These are phyloP conservation scores for Arabidopsis hybrid DNA, from an alignment of 441 rosid species.

Conservation along the genomic window DNA sequence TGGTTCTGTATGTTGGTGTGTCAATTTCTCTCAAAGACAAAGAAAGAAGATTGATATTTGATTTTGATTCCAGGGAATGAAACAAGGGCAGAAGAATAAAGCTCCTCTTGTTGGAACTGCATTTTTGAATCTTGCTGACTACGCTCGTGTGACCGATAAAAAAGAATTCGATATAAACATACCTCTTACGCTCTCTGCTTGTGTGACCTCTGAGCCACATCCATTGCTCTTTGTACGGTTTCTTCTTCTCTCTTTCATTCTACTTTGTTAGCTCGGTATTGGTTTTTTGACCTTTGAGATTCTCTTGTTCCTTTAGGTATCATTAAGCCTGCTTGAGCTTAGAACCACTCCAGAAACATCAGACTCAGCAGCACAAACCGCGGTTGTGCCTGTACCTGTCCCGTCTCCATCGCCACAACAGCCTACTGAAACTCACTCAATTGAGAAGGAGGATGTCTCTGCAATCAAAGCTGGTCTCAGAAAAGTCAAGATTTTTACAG, in stretches of 20 bases:
- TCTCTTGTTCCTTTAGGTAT: slow-evolving; percentile 55
- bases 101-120: slow-evolving; percentile 70
- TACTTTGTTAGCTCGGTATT: slow-evolving; percentile 1
- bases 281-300: not conserved
- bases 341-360: slow-evolving; percentile 54
- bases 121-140: slow-evolving; percentile 77
- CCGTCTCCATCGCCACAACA: slow-evolving; percentile 49
- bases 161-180: slow-evolving; percentile 72
- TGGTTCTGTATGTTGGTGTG: slow-evolving; percentile 28
- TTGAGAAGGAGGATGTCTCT: slow-evolving; percentile 59
- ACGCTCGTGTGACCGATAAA: slow-evolving; percentile 69
- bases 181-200: slow-evolving; percentile 62
- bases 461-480: slow-evolving; percentile 72
- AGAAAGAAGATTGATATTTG: not conserved
- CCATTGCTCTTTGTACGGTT: slow-evolving; percentile 69
- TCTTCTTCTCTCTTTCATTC: slow-evolving; percentile 16
- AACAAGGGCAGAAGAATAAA: slow-evolving; percentile 71
- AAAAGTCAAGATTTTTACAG: slow-evolving; percentile 67
- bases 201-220: slow-evolving; percentile 54
- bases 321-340: slow-evolving; percentile 70
- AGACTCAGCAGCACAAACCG: slow-evolving; percentile 44
- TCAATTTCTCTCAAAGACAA: slow-evolving; percentile 22
- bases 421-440: slow-evolving; percentile 44
- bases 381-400: slow-evolving; percentile 42
- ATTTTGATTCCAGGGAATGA: slow-evolving; percentile 54